Conservation (phyloP, 2,329 filamentous ascomycete genomes). For the Ascochyta koolunga region DNA sequence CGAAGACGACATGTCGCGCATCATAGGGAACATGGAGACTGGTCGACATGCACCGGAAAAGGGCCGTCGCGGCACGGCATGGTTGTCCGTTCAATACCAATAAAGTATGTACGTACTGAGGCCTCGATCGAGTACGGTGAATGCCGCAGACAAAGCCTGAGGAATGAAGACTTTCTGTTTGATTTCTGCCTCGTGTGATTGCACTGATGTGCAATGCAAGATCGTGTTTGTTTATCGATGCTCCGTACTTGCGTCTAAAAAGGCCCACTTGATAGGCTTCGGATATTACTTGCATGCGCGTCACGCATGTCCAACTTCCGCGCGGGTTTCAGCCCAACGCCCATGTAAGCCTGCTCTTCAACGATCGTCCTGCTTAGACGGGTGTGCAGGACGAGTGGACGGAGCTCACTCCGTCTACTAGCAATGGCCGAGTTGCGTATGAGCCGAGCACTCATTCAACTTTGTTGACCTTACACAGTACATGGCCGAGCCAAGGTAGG, state of each 20-base stretch:
- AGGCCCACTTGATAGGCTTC: slow-evolving; percentile 8
- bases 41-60: slow-evolving; percentile 1
- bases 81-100: not conserved
- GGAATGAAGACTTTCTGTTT: not conserved
- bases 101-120: not conserved
- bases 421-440: not conserved
- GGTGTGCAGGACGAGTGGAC: not conserved
- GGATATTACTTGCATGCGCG: slow-evolving; percentile 10
- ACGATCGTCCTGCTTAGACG: slow-evolving; percentile 3
- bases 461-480: not conserved
- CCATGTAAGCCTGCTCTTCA: not conserved
- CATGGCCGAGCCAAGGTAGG: not conserved
- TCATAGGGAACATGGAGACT: slow-evolving; percentile 6
- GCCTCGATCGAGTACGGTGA: not conserved
- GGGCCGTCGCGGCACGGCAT: slow-evolving; percentile 2
- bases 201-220: not conserved
- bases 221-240: not conserved
- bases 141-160: not conserved
- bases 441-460: not conserved
- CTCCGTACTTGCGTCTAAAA: not conserved
- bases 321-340: slow-evolving; percentile 9
- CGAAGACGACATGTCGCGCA: slow-evolving; percentile 4
- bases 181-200: not conserved
- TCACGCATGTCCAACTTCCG: slow-evolving; percentile 5
- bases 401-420: slow-evolving; percentile 2